phyloP scores from a whole-genome alignment of 345 rosid genomes.

The Acer negundo region DNA sequence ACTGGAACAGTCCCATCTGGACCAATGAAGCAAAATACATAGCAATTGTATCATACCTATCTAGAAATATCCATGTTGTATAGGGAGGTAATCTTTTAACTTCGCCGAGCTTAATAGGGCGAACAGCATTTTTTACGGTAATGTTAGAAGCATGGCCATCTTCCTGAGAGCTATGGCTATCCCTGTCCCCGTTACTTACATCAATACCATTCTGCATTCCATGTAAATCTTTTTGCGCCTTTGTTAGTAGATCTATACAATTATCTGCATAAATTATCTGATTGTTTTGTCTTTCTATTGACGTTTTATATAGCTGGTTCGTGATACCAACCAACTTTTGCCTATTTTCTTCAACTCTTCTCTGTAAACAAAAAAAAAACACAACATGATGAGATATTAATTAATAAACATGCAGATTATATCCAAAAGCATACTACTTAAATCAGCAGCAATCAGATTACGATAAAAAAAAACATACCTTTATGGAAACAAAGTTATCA shows the following conservation, averaged over 20 bases:
- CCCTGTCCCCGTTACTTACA: slow-evolving; percentile 50
- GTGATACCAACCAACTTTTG: slow-evolving; percentile 61
- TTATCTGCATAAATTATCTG: slow-evolving; percentile 30
- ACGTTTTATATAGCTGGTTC: slow-evolving; percentile 44
- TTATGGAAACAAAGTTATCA: slow-evolving; percentile 55
- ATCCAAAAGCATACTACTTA: slow-evolving; percentile 18
- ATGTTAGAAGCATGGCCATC: slow-evolving; percentile 59
- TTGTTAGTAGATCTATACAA: slow-evolving; percentile 62
- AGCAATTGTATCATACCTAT: slow-evolving; percentile 57
- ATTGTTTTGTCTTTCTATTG: slow-evolving; percentile 57
- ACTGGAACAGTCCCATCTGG: neutral
- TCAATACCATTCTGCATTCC: slow-evolving; percentile 67
- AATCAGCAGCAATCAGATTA: neutral
- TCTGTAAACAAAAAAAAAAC: slow-evolving; percentile 43
- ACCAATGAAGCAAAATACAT: neutral
- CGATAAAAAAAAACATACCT: slow-evolving; percentile 44
- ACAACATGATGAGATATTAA: neutral
- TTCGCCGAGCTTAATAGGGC: slow-evolving; percentile 77
- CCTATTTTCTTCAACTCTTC: slow-evolving; percentile 76
- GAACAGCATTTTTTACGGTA: slow-evolving; percentile 71
- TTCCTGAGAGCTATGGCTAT: slow-evolving; percentile 51
- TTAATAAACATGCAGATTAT: neutral
- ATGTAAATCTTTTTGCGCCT: slow-evolving; percentile 72
- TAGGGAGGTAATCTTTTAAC: slow-evolving; percentile 84
- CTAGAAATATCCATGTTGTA: slow-evolving; percentile 95